Conservation (phyloP, 176 grass and related monocot genomes). For the Juncus inflexus region DNA sequence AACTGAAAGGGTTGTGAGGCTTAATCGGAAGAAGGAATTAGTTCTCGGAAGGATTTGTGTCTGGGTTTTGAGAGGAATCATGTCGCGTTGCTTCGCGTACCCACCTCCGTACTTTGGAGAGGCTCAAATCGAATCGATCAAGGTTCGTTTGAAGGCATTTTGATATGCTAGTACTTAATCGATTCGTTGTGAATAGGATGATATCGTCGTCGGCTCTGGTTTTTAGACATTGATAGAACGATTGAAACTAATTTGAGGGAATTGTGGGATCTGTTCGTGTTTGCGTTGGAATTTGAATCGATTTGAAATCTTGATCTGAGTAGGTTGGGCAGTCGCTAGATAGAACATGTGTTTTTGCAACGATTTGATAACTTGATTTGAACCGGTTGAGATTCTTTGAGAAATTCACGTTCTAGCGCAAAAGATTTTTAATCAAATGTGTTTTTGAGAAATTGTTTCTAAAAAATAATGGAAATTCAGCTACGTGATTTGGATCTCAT, state of each 20-base stretch:
- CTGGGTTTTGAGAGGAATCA: conserved; percentile 12
- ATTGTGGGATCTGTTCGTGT: conserved; percentile 17
- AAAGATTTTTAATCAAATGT: too few species aligned
- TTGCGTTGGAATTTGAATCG: background rate
- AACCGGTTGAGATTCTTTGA: too few species aligned
- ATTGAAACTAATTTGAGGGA: background rate
- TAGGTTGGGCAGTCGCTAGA: background rate
- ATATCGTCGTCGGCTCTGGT: conserved; percentile 20
- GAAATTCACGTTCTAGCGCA: too few species aligned
- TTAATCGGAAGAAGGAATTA: background rate
- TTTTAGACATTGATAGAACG: conserved; percentile 4
- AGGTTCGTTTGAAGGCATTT: conserved; percentile 33
- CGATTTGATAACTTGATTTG: too few species aligned
- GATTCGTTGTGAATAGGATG: conserved; percentile 21
- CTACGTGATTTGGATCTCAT: too few species aligned
- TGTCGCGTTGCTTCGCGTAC: conserved; percentile 37
- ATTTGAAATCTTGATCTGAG: background rate
- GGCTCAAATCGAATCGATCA: conserved; percentile 34
- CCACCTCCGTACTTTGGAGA: conserved; percentile 30
- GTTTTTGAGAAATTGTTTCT: too few species aligned
- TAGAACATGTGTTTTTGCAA: background rate
- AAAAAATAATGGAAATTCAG: too few species aligned
- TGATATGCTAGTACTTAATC: conserved; percentile 31
- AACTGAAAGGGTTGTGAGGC: conserved; percentile 2
- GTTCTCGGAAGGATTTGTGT: background rate